These are phyloP conservation scores for Starmera pachycereana DNA, from an alignment of 805 yeast genomes.

Conservation along the genomic window DNA sequence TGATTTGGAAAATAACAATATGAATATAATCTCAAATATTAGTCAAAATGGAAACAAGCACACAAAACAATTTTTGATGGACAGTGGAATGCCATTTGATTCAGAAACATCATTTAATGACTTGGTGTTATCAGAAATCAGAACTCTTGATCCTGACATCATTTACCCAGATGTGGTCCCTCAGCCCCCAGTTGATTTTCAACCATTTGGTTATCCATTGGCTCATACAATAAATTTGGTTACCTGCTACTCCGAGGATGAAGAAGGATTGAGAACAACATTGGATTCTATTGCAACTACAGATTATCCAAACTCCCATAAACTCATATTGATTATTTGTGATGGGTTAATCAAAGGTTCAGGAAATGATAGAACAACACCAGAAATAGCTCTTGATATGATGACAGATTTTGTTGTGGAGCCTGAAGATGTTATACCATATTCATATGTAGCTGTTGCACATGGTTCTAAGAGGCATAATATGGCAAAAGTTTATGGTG, in stretches of 20 bases:
- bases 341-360: slow-evolving; percentile 94
- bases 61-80: slow-evolving; percentile 1
- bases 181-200: slow-evolving; percentile 84
- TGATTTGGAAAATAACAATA: slow-evolving; percentile 3
- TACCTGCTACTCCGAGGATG: slow-evolving; percentile 93
- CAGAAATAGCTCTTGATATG: slow-evolving; percentile 81
- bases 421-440: slow-evolving; percentile 64
- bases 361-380: slow-evolving; percentile 80
- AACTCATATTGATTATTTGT: slow-evolving; percentile 73
- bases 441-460: slow-evolving; percentile 92
- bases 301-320: slow-evolving; percentile 92
- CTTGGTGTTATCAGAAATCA: slow-evolving; percentile 19
- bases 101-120: slow-evolving; percentile 17
- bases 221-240: slow-evolving; percentile 67
- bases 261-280: slow-evolving; percentile 75
- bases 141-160: slow-evolving; percentile 44
- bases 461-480: slow-evolving; percentile 92
- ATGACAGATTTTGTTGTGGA: slow-evolving; percentile 71
- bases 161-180: slow-evolving; percentile 75
- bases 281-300: slow-evolving; percentile 91
- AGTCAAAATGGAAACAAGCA: slow-evolving; percentile 10
- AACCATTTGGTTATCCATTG: slow-evolving; percentile 79
- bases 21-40: slow-evolving; percentile 5
- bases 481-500: slow-evolving; percentile 95
- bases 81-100: slow-evolving; percentile 8